These are phyloP conservation scores for Actinomucor elegans DNA, from an alignment of 371 early-diverging fungal species.

Conservation along the genomic window DNA sequence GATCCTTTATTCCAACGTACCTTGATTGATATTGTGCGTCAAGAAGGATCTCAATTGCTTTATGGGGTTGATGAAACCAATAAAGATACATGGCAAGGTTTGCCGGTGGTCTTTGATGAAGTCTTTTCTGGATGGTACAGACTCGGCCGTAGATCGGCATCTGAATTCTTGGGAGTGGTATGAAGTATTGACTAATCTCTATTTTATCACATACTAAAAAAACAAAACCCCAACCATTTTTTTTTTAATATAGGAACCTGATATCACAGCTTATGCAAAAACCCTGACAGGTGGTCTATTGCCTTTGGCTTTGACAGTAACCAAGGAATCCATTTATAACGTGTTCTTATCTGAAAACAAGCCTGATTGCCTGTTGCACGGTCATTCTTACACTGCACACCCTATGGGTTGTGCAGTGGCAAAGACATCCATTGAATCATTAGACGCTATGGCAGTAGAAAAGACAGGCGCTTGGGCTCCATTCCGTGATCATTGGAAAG, in stretches of 20 bases:
- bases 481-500: slow-evolving; percentile 49
- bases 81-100: slow-evolving; percentile 48
- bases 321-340: slow-evolving; percentile 65
- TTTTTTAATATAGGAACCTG: slow-evolving; percentile 55
- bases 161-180: slow-evolving; percentile 69
- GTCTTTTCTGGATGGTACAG: slow-evolving; percentile 84
- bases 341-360: slow-evolving; percentile 67
- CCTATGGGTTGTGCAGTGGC: slow-evolving; percentile 83
- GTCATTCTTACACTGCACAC: slow-evolving; percentile 86
- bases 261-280: slow-evolving; percentile 81
- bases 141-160: slow-evolving; percentile 64
- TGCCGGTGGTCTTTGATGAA: slow-evolving; percentile 85
- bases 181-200: slow-evolving; percentile 16
- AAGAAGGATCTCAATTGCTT: slow-evolving; percentile 44
- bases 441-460: slow-evolving; percentile 43
- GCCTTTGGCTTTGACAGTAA: slow-evolving; percentile 73
- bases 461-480: slow-evolving; percentile 21
- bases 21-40: slow-evolving; percentile 59
- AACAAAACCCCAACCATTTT: slow-evolving; percentile 10
- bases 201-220: no score
- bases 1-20: slow-evolving; percentile 80
- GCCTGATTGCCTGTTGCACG: slow-evolving; percentile 76
- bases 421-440: slow-evolving; percentile 54
- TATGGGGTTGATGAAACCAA: slow-evolving; percentile 17
- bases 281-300: slow-evolving; percentile 78